Percentiles rank a stretch among this genome's conserved stretches.
phyloP scores from a whole-genome alignment of 148 eudicot genomes.

The Spergularia bocconei region DNA sequence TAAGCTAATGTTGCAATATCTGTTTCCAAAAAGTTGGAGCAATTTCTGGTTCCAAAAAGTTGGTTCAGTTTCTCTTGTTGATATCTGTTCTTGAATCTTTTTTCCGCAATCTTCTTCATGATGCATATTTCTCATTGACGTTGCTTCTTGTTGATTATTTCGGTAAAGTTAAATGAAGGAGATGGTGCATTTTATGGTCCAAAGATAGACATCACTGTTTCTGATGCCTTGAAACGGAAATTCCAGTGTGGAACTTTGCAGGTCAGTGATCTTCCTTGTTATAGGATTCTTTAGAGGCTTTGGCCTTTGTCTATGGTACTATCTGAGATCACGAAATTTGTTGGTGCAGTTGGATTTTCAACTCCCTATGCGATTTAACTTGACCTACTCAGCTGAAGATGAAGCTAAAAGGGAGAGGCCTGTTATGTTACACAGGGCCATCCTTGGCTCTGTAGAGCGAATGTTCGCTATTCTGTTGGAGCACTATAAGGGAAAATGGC shows the following conservation, averaged over 20 bases:
- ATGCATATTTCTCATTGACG: too few species aligned
- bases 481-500: constrained; percentile 98
- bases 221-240: constrained; percentile 93
- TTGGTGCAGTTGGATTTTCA: constrained; percentile 87
- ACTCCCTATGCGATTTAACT: constrained; percentile 81
- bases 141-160: not conserved
- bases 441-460: constrained; percentile 95
- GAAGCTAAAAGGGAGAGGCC: constrained; percentile 95
- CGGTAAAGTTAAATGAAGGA: constrained; percentile 74
- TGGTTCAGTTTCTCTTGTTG: too few species aligned
- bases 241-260: constrained; percentile 99
- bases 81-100: too few species aligned
- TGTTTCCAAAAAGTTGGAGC: too few species aligned
- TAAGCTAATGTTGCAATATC: too few species aligned
- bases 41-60: too few species aligned
- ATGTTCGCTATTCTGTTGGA: constrained; percentile 97
- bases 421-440: constrained; percentile 94
- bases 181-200: constrained; percentile 99
- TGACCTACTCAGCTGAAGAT: constrained; percentile 93
- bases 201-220: constrained; percentile 94
- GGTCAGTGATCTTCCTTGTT: constrained; percentile 38
- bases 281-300: not conserved
- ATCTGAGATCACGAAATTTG: not conserved
- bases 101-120: too few species aligned
- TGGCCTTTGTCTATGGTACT: not conserved